Base-by-base conservation (phyloP, 495 filamentous ascomycete species). In the Neurospora pannonica region DNA sequence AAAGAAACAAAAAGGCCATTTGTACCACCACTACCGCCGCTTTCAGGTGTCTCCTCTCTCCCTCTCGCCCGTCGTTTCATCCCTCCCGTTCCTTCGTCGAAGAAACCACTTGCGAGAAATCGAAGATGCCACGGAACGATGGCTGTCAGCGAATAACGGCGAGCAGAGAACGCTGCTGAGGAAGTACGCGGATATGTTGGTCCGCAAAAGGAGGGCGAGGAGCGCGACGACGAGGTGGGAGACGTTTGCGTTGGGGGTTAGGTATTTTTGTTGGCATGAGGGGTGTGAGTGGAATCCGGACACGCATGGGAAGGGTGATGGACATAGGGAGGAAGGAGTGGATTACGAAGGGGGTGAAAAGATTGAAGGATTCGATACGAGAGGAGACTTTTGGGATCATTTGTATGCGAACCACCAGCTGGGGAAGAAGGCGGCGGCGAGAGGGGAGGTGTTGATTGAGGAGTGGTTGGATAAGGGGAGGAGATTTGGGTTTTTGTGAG, bases 171-270 rank as follows among this genome's bases (percentile, higher is more conserved):
- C 71, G 60, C n/a, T 73, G 15, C 75, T 82, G 24, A 70, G 4
- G 5, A 73, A 38, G 36, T 80, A 79, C 70, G 80, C 80, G 0
- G 38, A 54, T 28, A 70, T 78, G 46, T 67, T 82, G 15, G 80
- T 82, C 0, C 67, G 77, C 10, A 48, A 73, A 10, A 46, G 80
- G 5, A 60, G 80, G 5, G 67, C 43, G 70, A 60, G 80, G 36
- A 78, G 79, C 3, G 71, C 71, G n/a, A 82, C 80, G 17, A 39
- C 73, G n/a, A 31, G 78, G 46, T 82, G 80, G 80, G 80, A 82
- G 72, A 78, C 74, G 24, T 82, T 79, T 73, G 80, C 80, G 34
- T 73, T 82, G 6, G 80, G 80, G 9, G 80, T 78, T 9, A 39
- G 78, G 10, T 82, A 82, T 34, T 75, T 72, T 9, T 82, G 80